Evolutionary conservation across 2,329 filamentous ascomycete genomes (phyloP).

Genomic region (Chaetomium sp.): DNA sequence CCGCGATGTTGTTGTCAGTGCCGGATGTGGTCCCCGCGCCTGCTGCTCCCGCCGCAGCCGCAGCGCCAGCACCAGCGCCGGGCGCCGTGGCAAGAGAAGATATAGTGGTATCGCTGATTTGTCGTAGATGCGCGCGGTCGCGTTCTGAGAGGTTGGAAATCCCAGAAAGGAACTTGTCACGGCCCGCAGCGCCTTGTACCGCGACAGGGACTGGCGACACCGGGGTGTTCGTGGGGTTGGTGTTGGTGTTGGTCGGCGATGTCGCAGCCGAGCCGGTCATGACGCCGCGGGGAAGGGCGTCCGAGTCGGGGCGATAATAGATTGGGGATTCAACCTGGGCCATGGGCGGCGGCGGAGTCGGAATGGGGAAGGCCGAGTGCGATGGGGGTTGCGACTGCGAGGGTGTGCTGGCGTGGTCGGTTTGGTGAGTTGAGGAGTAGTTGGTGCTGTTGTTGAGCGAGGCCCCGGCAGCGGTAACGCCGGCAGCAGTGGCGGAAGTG

Average conservation of each 20-base stretch:
- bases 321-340: slow-evolving; percentile 9
- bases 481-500: slow-evolving; percentile 31
- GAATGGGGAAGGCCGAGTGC: no score
- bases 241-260: not conserved
- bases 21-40: not conserved
- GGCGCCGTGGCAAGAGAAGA: slow-evolving; percentile 26
- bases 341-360: slow-evolving; percentile 1
- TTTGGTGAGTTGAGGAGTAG: slow-evolving; percentile 22
- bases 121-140: slow-evolving; percentile 35
- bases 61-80: not conserved
- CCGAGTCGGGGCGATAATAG: slow-evolving; percentile 19
- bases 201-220: not conserved
- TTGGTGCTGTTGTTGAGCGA: slow-evolving; percentile 27
- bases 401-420: slow-evolving; percentile 26
- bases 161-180: slow-evolving; percentile 31
- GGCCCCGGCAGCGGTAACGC: slow-evolving; percentile 26
- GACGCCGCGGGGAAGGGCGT: slow-evolving; percentile 12
- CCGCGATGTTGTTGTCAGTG: not conserved
- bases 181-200: slow-evolving; percentile 1
- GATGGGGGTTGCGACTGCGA: not conserved
- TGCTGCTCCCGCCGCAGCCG: not conserved
- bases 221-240: slow-evolving; percentile 7
- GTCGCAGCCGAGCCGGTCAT: no score
- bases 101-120: slow-evolving; percentile 37
- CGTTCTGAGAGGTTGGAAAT: slow-evolving; percentile 37